A percentile compares a stretch with the other conserved stretches of the same genome.
phyloP scores from a whole-genome alignment of 1,139 yeast species.

The Suhomyces chickasaworum region DNA sequence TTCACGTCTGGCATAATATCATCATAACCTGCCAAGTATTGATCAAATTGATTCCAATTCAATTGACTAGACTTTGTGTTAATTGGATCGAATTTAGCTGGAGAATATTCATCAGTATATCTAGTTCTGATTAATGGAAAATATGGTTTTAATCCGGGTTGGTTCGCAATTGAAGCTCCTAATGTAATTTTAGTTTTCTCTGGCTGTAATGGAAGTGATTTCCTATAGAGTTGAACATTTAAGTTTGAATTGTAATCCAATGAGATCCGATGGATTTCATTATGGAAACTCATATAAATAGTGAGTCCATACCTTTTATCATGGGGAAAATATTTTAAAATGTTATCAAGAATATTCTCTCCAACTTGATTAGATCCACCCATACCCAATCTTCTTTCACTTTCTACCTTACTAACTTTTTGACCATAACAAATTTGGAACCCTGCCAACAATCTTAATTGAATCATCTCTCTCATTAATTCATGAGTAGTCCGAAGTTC shows the following conservation, averaged over 20 bases:
- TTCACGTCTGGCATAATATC: slow-evolving; percentile 63
- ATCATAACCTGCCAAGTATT: slow-evolving; percentile 84
- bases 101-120: slow-evolving; percentile 68
- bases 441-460: slow-evolving; percentile 78
- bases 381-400: slow-evolving; percentile 53
- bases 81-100: slow-evolving; percentile 58
- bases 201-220: slow-evolving; percentile 18
- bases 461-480: slow-evolving; percentile 84
- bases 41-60: slow-evolving; percentile 94
- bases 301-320: slow-evolving; percentile 51
- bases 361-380: slow-evolving; percentile 1
- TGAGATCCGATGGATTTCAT: slow-evolving; percentile 81
- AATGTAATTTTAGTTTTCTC: slow-evolving; percentile 16
- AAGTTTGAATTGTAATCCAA: slow-evolving; percentile 70
- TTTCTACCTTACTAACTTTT: slow-evolving; percentile 64
- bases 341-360: slow-evolving; percentile 44
- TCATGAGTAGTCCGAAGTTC: slow-evolving; percentile 59
- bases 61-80: slow-evolving; percentile 55
- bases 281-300: slow-evolving; percentile 73
- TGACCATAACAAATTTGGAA: slow-evolving; percentile 86
- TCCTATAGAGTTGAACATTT: slow-evolving; percentile 72
- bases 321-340: slow-evolving; percentile 46
- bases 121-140: slow-evolving; percentile 72
- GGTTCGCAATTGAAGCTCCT: background rate
- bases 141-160: slow-evolving; percentile 31